phyloP scores from a whole-genome alignment of 1,284 basidiomycete species.

The Marasmius tenuissimus region DNA sequence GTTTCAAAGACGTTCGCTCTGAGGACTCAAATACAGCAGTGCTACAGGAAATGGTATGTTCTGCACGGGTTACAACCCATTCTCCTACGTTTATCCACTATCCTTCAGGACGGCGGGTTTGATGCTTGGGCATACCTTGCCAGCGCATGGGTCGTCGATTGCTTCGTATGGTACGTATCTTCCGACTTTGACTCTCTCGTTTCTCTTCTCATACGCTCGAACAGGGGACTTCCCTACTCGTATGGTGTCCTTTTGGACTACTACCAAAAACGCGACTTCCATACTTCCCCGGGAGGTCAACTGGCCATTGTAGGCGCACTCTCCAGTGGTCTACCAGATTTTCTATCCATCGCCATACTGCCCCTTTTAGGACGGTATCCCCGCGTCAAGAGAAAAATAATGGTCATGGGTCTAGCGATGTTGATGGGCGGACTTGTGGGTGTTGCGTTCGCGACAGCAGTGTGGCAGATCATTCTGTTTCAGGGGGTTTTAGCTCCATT shows the following conservation, averaged over 20 bases:
- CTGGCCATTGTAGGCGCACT: conserved; percentile 13
- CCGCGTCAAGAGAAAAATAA: conserved; percentile 8
- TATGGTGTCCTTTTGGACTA: conserved; percentile 15
- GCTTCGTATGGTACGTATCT: conserved; percentile 11
- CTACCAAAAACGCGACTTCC: conserved; percentile 10
- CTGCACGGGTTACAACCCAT: too few relatives aligned
- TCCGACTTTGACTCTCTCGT: not conserved
- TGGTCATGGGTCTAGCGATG: conserved; percentile 8
- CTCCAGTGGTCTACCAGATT: conserved; percentile 10
- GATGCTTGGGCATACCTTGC: conserved; percentile 14
- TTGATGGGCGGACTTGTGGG: conserved; percentile 11
- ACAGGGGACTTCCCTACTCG: conserved; percentile 14
- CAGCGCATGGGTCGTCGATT: conserved; percentile 11
- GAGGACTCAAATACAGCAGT: too few relatives aligned
- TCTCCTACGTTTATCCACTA: not conserved
- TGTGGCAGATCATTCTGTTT: conserved; percentile 11
- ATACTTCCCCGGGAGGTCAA: not conserved
- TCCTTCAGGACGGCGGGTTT: conserved; percentile 10
- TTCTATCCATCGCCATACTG: conserved; percentile 8
- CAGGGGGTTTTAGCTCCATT: conserved; percentile 12
- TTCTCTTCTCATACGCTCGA: not conserved
- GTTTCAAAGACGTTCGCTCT: too few relatives aligned
- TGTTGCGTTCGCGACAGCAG: conserved; percentile 9
- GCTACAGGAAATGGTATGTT: too few relatives aligned
- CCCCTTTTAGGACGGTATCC: conserved; percentile 12